Evolutionary conservation across 164 flowering plant genomes (phyloP), one percentile per base, ranked within the genome.

Genomic region (Dillenia turbinata): DNA sequence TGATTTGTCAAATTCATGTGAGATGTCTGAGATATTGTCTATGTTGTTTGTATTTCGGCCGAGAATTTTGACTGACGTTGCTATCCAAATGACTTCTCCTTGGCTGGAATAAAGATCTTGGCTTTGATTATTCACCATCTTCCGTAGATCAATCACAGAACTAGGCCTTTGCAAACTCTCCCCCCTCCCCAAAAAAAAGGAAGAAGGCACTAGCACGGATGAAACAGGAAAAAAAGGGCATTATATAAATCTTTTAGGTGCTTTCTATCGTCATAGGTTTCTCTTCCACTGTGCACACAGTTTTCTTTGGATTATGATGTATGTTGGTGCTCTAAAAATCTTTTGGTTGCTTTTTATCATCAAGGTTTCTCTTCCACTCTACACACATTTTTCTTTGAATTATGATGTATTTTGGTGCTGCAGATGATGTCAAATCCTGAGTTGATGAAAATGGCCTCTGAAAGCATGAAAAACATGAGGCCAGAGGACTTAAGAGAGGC

Each of bases 361-460:
- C 14, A 47, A 4, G 1, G 2, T 3, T 15, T 13, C 16, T 4
- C 12, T 54, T 63, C 44, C 10, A 55, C 48, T 7, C 49, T 6
- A 8, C 49, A 12, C 2, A 8, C 44, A 43, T 1, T 15, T 52
- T 58, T 19, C 22, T 14, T 53, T 22, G 43, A 17, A 1, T 56
- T 16, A 48, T 73, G 24, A 15, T 57, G 47, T 50, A 9, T 63
- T 43, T 54, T 66, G 68, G 50, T 11, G 44, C 63, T 71, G 46
- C 82, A 91, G 99, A 88, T 94, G 96, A 91, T 94, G 99, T 72
- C 97, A 10, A 94, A 94, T 79, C 99, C 99, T 3, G 96, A 94
- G 1, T 73, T 94, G 74, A 67, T 91, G 72, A 85, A 66, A 64
- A 84, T 94, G 89, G 99, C 99, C 24, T 61, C 97, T 0, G 99